Conservation (phyloP, 176 grass and related monocot genomes). For the Aegilops umbellulata region DNA sequence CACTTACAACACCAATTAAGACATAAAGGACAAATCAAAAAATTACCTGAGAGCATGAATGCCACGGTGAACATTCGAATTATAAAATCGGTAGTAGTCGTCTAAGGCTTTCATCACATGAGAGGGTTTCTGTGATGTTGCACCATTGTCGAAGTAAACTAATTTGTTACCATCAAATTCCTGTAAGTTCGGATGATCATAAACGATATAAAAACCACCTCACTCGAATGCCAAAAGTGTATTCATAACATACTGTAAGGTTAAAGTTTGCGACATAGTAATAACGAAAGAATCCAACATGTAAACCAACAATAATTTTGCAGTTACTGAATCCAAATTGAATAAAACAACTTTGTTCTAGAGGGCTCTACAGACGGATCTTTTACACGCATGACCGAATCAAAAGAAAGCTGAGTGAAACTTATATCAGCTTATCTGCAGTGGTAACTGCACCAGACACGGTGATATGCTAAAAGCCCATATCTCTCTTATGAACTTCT, state of each 20-base stretch:
- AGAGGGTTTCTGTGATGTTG: slow-evolving; percentile 85
- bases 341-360: background rate
- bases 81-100: slow-evolving; percentile 73
- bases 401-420: background rate
- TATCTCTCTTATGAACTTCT: slow-evolving; percentile 1
- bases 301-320: background rate
- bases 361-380: background rate
- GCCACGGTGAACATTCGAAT: slow-evolving; percentile 92
- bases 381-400: background rate
- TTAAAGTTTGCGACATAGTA: background rate
- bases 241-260: background rate
- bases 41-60: slow-evolving; percentile 78
- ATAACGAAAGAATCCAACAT: background rate
- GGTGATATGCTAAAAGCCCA: background rate
- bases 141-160: slow-evolving; percentile 89
- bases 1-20: background rate
- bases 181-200: slow-evolving; percentile 41
- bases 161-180: slow-evolving; percentile 65
- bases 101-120: slow-evolving; percentile 66
- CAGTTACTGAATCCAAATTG: background rate
- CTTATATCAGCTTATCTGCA: background rate
- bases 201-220: background rate
- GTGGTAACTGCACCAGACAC: background rate
- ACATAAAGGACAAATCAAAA: slow-evolving; percentile 2
- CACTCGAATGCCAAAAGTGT: background rate